Evolutionary conservation across 805 yeast genomes (phyloP).

Genomic region (Saccharomycopsis capsularis): DNA sequence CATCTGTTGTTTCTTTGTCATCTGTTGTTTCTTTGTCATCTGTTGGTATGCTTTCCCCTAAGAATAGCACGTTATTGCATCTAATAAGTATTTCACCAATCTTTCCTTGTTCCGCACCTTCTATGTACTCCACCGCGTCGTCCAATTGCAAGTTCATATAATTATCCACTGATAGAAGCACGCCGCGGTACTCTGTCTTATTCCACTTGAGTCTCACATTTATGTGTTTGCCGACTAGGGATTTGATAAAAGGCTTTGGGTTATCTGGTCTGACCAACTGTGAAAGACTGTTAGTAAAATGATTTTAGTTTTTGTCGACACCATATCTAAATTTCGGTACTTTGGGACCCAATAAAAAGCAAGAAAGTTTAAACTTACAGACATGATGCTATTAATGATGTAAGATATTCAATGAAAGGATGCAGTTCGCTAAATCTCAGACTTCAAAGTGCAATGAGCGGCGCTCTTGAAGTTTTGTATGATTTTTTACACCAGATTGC

Average conservation of each 20-base stretch:
- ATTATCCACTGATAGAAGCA: slow-evolving; percentile 71
- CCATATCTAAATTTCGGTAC: too few relatives aligned
- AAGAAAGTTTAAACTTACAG: too few relatives aligned
- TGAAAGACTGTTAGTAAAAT: too few relatives aligned
- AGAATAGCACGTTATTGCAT: slow-evolving; percentile 84
- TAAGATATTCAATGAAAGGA: too few relatives aligned
- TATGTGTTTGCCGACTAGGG: slow-evolving; percentile 63
- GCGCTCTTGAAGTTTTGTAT: too few relatives aligned
- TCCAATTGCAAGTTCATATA: slow-evolving; percentile 85
- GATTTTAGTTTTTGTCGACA: too few relatives aligned
- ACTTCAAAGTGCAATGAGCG: too few relatives aligned
- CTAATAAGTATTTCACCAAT: slow-evolving; percentile 80
- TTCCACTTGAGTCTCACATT: slow-evolving; percentile 86
- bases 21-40: not conserved
- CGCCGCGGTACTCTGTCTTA: slow-evolving; percentile 79
- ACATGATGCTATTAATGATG: too few relatives aligned
- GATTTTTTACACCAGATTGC: too few relatives aligned
- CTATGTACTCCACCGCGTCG: slow-evolving; percentile 47
- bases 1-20: slow-evolving; percentile 1
- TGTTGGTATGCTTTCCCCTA: slow-evolving; percentile 36
- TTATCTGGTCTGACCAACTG: slow-evolving; percentile 35
- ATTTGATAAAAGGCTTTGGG: slow-evolving; percentile 85
- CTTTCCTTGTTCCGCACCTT: slow-evolving; percentile 41
- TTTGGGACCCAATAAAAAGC: too few relatives aligned
- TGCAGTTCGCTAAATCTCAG: too few relatives aligned